Evolutionary conservation across 352 stramenopile species (phyloP), one percentile per base, ranked within the genome.

Genomic region (Phytopythium aichiense): DNA sequence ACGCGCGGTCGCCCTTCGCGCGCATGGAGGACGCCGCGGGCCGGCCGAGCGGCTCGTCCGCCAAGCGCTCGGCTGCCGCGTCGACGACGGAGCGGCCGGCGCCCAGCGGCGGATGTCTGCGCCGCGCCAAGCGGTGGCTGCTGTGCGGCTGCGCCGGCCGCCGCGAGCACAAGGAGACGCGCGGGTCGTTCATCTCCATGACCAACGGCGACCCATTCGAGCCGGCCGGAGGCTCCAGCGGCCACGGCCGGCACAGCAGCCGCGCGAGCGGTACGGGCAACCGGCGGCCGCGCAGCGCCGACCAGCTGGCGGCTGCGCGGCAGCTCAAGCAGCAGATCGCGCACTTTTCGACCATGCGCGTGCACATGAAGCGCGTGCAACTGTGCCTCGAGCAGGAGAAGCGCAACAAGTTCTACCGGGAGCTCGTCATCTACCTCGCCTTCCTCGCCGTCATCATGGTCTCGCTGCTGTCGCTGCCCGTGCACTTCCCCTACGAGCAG

Each of bases 361-460:
- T 93, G 54, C 79, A 93, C 71, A 91, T 93, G 81, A 93, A 91
- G 64, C 79, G 82, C 61, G 84, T 91, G 70, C 84, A 91, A 63
- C 66, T 90, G 40, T 88, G 79, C 58, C 71, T 91, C 28, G 81
- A 92, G 64, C 81, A 91, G 58, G 84, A 91, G 65, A 91, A 91
- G 59, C 79, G 82, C 69, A 91, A 89, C 69, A 87, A 87, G 56
- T 91, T 91, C 48, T 92, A 92, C 76, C 78, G 81, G 60, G 84
- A 92, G 42, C 66, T 92, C 20, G 60, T 92, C 16, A 69, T 91
- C 13, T 92, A 92, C 60, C 51, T 92, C 57, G 69, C 79, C 46
- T 92, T 92, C 59, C 68, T 92, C 40, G 67, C 63, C 9, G 69
- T 91, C 15, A 63, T 92, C 20, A 80, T 91, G 72, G 61, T 69